Evolutionary conservation across 352 stramenopile genomes (phyloP).

Genomic region (Plasmopara viticola): DNA sequence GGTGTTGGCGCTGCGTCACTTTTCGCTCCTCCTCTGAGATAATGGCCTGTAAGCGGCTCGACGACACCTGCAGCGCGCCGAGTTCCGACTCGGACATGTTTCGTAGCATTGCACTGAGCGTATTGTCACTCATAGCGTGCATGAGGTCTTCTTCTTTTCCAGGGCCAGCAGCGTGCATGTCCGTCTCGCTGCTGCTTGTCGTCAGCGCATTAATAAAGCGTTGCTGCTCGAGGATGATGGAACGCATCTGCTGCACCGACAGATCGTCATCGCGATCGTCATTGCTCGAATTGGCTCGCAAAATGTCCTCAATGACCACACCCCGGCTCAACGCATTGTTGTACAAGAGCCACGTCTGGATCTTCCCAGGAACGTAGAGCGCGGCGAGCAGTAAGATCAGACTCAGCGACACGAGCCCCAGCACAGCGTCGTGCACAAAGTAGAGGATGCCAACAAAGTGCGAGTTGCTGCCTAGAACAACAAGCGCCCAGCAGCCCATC

Average conservation of each 20-base stretch:
- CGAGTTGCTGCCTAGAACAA: slow-evolving; percentile 87
- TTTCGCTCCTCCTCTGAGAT: slow-evolving; percentile 48
- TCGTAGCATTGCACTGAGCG: slow-evolving; percentile 44
- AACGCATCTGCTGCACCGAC: slow-evolving; percentile 66
- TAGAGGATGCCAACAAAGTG: slow-evolving; percentile 89
- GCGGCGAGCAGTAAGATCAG: slow-evolving; percentile 89
- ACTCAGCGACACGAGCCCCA: slow-evolving; percentile 90
- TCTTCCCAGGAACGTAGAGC: slow-evolving; percentile 85
- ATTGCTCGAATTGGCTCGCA: slow-evolving; percentile 67
- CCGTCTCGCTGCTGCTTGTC: slow-evolving; percentile 46
- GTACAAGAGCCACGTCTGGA: slow-evolving; percentile 97
- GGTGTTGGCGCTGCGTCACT: slow-evolving; percentile 22
- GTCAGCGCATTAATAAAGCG: slow-evolving; percentile 65
- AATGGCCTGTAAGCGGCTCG: slow-evolving; percentile 53
- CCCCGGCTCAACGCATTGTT: slow-evolving; percentile 95
- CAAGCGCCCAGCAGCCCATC: slow-evolving; percentile 72
- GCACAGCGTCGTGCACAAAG: slow-evolving; percentile 91
- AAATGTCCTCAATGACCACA: slow-evolving; percentile 96
- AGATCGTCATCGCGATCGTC: slow-evolving; percentile 69
- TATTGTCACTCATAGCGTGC: slow-evolving; percentile 68
- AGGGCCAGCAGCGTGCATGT: slow-evolving; percentile 24
- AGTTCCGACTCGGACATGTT: slow-evolving; percentile 73
- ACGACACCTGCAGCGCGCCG: slow-evolving; percentile 53
- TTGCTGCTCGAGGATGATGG: slow-evolving; percentile 75
- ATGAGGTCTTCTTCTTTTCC: slow-evolving; percentile 42